Conservation (phyloP, 768 basidiomycete species). For the Hericium erinaceus region DNA sequence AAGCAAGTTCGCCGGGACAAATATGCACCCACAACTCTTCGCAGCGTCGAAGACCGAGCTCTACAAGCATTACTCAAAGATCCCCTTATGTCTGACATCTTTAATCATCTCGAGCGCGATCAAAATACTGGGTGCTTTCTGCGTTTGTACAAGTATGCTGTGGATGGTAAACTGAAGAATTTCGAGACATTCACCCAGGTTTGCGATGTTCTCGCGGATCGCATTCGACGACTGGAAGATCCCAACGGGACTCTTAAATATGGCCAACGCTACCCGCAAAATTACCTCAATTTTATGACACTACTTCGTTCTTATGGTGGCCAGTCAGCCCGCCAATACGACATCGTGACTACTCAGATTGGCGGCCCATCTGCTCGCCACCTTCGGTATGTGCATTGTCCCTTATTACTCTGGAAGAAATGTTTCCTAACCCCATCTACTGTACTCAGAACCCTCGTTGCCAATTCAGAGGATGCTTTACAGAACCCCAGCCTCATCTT, state of each 20-base stretch:
- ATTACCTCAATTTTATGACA: slow-evolving; percentile 15
- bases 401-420: no score
- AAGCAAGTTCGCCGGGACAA: slow-evolving; percentile 1
- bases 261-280: slow-evolving; percentile 10
- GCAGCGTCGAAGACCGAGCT: slow-evolving; percentile 2
- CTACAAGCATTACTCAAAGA: slow-evolving; percentile 10
- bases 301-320: slow-evolving; percentile 13
- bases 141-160: slow-evolving; percentile 9
- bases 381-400: neutral
- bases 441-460: no score
- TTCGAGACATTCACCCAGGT: slow-evolving; percentile 10
- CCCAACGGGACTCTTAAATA: slow-evolving; percentile 7
- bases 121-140: slow-evolving; percentile 11
- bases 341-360: slow-evolving; percentile 5
- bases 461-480: slow-evolving; percentile 17
- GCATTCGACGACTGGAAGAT: neutral
- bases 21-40: neutral
- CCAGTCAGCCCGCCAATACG: slow-evolving; percentile 13
- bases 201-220: slow-evolving; percentile 9
- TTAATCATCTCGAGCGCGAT: slow-evolving; percentile 4
- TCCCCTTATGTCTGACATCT: slow-evolving; percentile 5
- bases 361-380: neutral
- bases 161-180: slow-evolving; percentile 10
- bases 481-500: slow-evolving; percentile 19
- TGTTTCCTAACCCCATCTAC: no score